phyloP scores from a whole-genome alignment of 2,329 filamentous ascomycete species.

The Fusarium sp. region DNA sequence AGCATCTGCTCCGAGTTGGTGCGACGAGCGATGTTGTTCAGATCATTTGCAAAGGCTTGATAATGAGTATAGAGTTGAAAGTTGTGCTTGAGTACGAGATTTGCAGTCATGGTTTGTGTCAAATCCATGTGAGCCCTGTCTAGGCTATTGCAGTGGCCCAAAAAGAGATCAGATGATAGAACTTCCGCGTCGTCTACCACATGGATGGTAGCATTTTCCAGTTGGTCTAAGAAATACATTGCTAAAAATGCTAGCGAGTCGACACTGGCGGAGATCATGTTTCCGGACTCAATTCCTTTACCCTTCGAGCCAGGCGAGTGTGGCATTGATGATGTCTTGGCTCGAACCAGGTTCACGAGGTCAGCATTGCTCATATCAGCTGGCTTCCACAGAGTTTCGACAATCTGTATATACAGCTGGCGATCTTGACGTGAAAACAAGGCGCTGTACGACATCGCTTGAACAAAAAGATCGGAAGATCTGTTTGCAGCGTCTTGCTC shows the following conservation, averaged over 20 bases:
- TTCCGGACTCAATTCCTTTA: conserved; percentile 50
- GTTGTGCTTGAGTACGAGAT: conserved; percentile 49
- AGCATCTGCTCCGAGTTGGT: conserved; percentile 48
- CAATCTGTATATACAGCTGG: conserved; percentile 53
- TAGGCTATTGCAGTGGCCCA: conserved; percentile 49
- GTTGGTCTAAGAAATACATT: conserved; percentile 60
- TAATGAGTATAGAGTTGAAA: conserved; percentile 46
- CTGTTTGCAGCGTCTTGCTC: conserved; percentile 49
- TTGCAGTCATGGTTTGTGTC: conserved; percentile 48
- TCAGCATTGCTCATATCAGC: conserved; percentile 43
- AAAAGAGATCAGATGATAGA: conserved; percentile 52
- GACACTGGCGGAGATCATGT: conserved; percentile 38
- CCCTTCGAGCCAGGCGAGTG: conserved; percentile 50
- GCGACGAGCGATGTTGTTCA: conserved; percentile 49
- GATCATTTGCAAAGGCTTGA: conserved; percentile 43
- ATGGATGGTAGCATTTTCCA: conserved; percentile 55
- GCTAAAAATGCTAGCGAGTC: conserved; percentile 54
- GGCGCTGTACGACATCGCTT: conserved; percentile 55
- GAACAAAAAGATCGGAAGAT: conserved; percentile 54
- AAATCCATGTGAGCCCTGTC: conserved; percentile 36
- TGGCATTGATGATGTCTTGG: conserved; percentile 20
- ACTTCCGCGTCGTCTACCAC: conserved; percentile 43
- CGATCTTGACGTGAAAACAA: conserved; percentile 50
- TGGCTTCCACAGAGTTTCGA: conserved; percentile 59
- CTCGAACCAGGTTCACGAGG: conserved; percentile 41